Conservation (phyloP, 2,329 filamentous ascomycete species). For the Ophiocordyceps robertsii region DNA sequence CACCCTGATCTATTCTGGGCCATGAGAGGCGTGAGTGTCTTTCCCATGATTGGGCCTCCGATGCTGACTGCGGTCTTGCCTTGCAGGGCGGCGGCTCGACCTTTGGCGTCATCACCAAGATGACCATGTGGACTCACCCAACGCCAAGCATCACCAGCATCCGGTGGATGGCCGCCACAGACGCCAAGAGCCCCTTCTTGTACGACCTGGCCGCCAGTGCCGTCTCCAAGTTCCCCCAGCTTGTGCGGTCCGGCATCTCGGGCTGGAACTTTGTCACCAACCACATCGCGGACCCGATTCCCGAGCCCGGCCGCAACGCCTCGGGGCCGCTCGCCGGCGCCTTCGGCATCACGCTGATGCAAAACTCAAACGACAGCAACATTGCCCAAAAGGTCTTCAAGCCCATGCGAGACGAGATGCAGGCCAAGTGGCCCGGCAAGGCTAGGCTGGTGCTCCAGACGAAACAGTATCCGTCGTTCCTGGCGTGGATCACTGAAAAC, state of each 20-base stretch:
- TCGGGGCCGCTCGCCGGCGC: conserved; percentile 19
- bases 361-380: conserved; percentile 17
- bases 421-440: conserved; percentile 20
- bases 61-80: background rate
- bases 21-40: conserved; percentile 35
- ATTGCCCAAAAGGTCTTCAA: conserved; percentile 15
- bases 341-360: conserved; percentile 18
- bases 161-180: conserved; percentile 9
- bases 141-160: conserved; percentile 19
- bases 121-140: conserved; percentile 40
- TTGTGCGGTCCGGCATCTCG: conserved; percentile 37
- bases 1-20: conserved; percentile 52
- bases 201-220: conserved; percentile 34
- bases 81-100: conserved; percentile 42
- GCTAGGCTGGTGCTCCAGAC: conserved; percentile 7
- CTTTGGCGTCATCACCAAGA: conserved; percentile 44
- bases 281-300: conserved; percentile 19
- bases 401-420: conserved; percentile 22
- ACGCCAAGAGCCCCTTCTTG: conserved; percentile 20
- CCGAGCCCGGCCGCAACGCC: conserved; percentile 16
- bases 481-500: conserved; percentile 22
- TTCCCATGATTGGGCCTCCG: background rate
- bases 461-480: conserved; percentile 17
- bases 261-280: conserved; percentile 29
- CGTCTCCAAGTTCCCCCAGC: conserved; percentile 28